Evolutionary conservation across 2,329 filamentous ascomycete genomes (phyloP), one percentile per base, ranked within the genome.

Genomic region (Curvularia sp.): DNA sequence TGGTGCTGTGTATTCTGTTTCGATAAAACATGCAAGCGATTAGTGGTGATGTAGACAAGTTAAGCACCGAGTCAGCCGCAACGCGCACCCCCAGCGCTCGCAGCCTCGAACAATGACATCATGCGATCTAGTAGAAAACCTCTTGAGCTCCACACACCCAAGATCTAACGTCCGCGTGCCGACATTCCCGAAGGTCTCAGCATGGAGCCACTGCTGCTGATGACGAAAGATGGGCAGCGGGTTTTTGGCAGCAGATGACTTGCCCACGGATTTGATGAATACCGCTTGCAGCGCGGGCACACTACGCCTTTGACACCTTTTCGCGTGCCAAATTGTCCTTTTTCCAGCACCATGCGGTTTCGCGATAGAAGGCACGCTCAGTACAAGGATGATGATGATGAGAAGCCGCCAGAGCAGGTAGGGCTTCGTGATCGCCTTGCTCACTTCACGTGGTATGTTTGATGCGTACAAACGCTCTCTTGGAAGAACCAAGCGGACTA

Each of bases 401-500:
- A 62, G 47, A 58, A 55, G 39, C 66, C 66, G 22, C 66, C 66
- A 20, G 48, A 58, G 35, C 55, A 57, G 18, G 67, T 65, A 3
- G 63, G 68, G 38, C 53, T 71, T 22, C 58, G 68, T 15, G 68
- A 70, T 57, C 67, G 67, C 10, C 62, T 71, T n/a, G 63, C 51
- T 26, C 68, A 69, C 57, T 69, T 71, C 28, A 71, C 68, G 47
- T 70, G 67, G 68, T 70, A 54, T 28, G 63, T 52, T 44, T 44
- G 24, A 28, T 26, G 4, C 24, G 38, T 43, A 18, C 24, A 24
- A 20, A 13, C 9, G 8, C 26, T 12, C 20, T 44, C 10, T 6
- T 10, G 8, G 22, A 42, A 38, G 15, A 18, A 18, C 18, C 35
- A 24, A 24, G 24, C 38, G 24, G 10, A 30, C 54, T 59, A 5